These are phyloP conservation scores for Russula brevipes DNA, from an alignment of 768 basidiomycete species.

Conservation along the genomic window DNA sequence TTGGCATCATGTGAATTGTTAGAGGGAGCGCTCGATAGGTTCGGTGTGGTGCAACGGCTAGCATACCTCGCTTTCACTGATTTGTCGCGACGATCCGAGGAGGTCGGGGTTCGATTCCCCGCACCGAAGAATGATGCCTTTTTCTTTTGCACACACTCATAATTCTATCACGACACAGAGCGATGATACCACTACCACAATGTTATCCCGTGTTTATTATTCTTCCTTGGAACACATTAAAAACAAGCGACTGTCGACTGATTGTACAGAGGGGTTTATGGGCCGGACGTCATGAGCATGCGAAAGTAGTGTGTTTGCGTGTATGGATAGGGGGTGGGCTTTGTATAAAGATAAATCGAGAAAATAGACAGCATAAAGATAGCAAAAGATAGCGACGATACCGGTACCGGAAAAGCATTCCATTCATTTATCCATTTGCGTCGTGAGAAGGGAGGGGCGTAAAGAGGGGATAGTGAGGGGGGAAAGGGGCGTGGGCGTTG, in stretches of 20 bases:
- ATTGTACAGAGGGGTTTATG: background rate
- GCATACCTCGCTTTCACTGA: slow-evolving; percentile 18
- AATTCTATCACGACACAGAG: no score
- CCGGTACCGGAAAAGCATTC: background rate
- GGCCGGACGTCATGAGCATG: background rate
- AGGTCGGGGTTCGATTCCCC: slow-evolving; percentile 38
- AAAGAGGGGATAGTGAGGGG: background rate
- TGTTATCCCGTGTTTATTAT: slow-evolving; percentile 2
- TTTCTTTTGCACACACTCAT: background rate
- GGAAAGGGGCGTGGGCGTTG: background rate
- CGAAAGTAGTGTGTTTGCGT: background rate
- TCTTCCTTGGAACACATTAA: background rate
- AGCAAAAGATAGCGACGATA: slow-evolving; percentile 5
- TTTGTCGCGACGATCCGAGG: slow-evolving; percentile 29
- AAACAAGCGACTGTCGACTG: background rate
- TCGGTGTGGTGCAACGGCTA: slow-evolving; percentile 21
- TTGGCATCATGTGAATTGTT: background rate
- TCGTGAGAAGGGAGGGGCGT: background rate
- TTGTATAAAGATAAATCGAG: background rate
- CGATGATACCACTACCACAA: background rate
- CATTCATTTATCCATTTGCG: background rate
- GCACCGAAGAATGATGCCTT: slow-evolving; percentile 11
- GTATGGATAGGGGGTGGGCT: background rate
- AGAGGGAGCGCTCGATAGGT: background rate
- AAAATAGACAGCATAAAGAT: slow-evolving; percentile 20